Evolutionary conservation across 1,139 yeast genomes (phyloP).

Genomic region (Suhomyces bolitotheri): DNA sequence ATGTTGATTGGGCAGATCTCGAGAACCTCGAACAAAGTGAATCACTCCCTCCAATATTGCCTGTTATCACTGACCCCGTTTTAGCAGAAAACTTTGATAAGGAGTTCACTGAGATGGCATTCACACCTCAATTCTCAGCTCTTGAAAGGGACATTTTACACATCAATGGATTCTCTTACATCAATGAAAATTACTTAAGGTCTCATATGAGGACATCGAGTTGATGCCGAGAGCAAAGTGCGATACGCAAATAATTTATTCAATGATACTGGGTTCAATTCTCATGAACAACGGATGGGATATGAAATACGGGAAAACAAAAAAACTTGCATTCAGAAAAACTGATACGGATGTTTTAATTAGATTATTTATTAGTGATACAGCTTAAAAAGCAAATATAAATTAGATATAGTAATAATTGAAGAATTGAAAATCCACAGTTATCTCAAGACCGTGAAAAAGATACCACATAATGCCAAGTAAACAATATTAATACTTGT

Average conservation of each 20-base stretch:
- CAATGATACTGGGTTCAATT: too few species aligned
- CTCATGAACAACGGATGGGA: too few species aligned
- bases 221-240: too few species aligned
- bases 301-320: too few species aligned
- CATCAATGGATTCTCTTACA: constrained; percentile 46
- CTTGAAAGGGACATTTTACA: constrained; percentile 35
- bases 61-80: constrained; percentile 79
- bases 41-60: constrained; percentile 77
- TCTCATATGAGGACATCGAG: constrained; percentile 5
- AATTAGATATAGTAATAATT: constrained; percentile 4
- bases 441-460: too few species aligned
- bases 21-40: constrained; percentile 35
- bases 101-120: constrained; percentile 80
- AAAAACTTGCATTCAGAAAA: too few species aligned
- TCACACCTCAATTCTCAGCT: constrained; percentile 38
- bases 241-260: too few species aligned
- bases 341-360: too few species aligned
- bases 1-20: constrained; percentile 72
- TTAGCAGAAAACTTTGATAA: constrained; percentile 90
- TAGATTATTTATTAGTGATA: constrained; percentile 3
- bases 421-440: constrained; percentile 3
- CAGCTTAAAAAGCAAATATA: background rate
- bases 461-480: too few species aligned
- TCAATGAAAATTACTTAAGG: constrained; percentile 39
- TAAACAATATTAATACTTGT: too few species aligned